phyloP scores from a whole-genome alignment of 2,329 filamentous ascomycete species.

The Aspergillus unguis region DNA sequence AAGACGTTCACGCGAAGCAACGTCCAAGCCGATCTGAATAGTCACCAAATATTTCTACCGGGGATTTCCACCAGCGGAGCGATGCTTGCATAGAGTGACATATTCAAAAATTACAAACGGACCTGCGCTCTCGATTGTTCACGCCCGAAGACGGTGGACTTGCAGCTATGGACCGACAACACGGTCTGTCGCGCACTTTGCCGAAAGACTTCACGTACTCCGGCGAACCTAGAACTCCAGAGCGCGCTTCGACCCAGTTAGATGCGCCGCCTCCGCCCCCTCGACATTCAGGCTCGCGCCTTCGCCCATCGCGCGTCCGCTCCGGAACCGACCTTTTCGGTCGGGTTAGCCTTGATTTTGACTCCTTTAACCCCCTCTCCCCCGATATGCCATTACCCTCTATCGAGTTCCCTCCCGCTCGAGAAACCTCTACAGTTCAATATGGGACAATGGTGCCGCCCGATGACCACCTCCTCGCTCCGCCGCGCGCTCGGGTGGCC shows the following conservation, averaged over 20 bases:
- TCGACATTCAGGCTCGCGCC: slow-evolving; percentile 42
- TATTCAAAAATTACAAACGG: slow-evolving; percentile 2
- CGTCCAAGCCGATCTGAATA: not conserved
- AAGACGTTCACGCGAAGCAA: no score
- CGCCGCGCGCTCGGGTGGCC: slow-evolving; percentile 35
- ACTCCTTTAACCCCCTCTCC: slow-evolving; percentile 30
- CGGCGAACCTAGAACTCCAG: slow-evolving; percentile 42
- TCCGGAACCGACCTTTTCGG: slow-evolving; percentile 38
- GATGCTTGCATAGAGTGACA: slow-evolving; percentile 15
- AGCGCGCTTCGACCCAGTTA: slow-evolving; percentile 37
- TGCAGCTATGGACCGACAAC: slow-evolving; percentile 36
- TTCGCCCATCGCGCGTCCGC: slow-evolving; percentile 40
- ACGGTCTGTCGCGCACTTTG: slow-evolving; percentile 44
- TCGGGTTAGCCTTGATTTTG: slow-evolving; percentile 32
- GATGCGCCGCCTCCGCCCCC: slow-evolving; percentile 46
- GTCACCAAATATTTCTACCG: not conserved
- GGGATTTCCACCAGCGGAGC: slow-evolving; percentile 12
- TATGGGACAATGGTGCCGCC: slow-evolving; percentile 24
- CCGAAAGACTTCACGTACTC: slow-evolving; percentile 48
- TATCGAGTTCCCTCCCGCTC: slow-evolving; percentile 37
- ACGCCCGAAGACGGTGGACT: slow-evolving; percentile 5
- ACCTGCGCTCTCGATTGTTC: slow-evolving; percentile 1
- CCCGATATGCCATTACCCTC: slow-evolving; percentile 44
- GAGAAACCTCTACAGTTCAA: slow-evolving; percentile 25
- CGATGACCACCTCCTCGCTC: slow-evolving; percentile 39